Evolutionary conservation across 108 stramenopile species (phyloP).

Genomic region (Aurantiochytrium sp.): DNA sequence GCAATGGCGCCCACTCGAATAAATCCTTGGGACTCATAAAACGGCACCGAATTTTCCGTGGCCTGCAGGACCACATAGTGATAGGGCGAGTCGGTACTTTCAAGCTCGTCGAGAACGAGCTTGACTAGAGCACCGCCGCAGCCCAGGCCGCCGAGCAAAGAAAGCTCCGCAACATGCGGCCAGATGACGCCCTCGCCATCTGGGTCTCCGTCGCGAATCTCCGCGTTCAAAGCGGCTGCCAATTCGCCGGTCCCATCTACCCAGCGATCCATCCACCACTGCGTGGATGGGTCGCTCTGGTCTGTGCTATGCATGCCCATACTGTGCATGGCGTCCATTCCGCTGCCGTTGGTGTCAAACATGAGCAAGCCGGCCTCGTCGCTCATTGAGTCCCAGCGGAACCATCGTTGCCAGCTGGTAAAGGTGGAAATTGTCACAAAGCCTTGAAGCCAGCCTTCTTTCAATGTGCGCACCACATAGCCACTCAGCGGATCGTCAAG

Average conservation of each 20-base stretch:
- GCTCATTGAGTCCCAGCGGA: conserved; percentile 78
- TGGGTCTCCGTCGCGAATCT: conserved; percentile 71
- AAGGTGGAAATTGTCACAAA: conserved; percentile 77
- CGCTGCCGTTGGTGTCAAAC: conserved; percentile 57
- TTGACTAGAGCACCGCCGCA: conserved; percentile 62
- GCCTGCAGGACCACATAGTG: conserved; percentile 77
- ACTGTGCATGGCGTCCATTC: conserved; percentile 36
- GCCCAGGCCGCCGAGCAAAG: conserved; percentile 63
- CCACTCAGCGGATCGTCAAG: conserved; percentile 78
- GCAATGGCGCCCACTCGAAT: conserved; percentile 58
- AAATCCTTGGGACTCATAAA: conserved; percentile 79
- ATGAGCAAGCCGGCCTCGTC: conserved; percentile 44
- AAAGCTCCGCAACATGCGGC: conserved; percentile 77
- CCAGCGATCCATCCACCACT: neutral
- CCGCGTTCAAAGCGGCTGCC: conserved; percentile 54
- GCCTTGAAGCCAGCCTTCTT: conserved; percentile 70
- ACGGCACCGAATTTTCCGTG: conserved; percentile 75
- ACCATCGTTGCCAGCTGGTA: conserved; percentile 71
- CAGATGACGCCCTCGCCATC: conserved; percentile 81
- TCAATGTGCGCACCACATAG: conserved; percentile 57
- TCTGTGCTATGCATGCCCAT: conserved; percentile 51
- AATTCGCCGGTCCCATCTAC: conserved; percentile 21
- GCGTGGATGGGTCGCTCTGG: conserved; percentile 36
- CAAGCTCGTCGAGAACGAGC: conserved; percentile 68
- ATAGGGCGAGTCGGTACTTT: conserved; percentile 56